Base-by-base conservation (phyloP, 179 eudicot species). In the Spergularia azorica region DNA sequence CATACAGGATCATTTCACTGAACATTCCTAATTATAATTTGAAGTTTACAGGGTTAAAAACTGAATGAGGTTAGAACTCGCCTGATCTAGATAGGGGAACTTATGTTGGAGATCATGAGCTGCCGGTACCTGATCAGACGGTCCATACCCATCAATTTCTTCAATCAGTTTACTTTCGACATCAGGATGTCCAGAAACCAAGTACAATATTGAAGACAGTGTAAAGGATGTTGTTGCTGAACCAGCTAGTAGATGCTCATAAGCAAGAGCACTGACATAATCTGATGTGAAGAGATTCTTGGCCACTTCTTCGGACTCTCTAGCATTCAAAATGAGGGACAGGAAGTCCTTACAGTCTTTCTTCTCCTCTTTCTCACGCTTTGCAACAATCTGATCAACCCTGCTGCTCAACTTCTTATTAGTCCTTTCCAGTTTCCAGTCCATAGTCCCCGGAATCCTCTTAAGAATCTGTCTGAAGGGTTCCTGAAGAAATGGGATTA, bases 1-100 rank as follows among this genome's bases (percentile, higher is more conserved):
- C 36, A 20, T 12, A 43, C 48, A 43, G 4, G 48, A 43, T 43
- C 48, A 41, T 5, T 2, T 2, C 43, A 41, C 5, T 41, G 43
- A 41, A 41, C 43, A 41, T 41, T 5, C 5, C 3, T 41, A 41
- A n/a, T n/a, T n/a, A n/a, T n/a, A n/a, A n/a, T n/a, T n/a, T 26
- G 32, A 26, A 26, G 32, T 26, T 0, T 0, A 32, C 15, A 13
- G 4, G n/a, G 2, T 26, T 0, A 14, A 32, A 51, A n/a, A 17
- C 8, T 5, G 4, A 26, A 63, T 5, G 63, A 75, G 60, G 10
- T 15, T 56, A 71, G 13, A 60, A 72, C 83, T 79, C 83, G 68
- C 99, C 92, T 91, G 97, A 81, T 93, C 97, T 55, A 95, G 83
- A 82, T 95, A 95, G 0, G 97, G 90, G 62, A 95, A 95, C 79